Percentiles rank a stretch among this genome's conserved stretches.
Conservation (phyloP, 768 basidiomycete species). For the Suillus occidentalis region DNA sequence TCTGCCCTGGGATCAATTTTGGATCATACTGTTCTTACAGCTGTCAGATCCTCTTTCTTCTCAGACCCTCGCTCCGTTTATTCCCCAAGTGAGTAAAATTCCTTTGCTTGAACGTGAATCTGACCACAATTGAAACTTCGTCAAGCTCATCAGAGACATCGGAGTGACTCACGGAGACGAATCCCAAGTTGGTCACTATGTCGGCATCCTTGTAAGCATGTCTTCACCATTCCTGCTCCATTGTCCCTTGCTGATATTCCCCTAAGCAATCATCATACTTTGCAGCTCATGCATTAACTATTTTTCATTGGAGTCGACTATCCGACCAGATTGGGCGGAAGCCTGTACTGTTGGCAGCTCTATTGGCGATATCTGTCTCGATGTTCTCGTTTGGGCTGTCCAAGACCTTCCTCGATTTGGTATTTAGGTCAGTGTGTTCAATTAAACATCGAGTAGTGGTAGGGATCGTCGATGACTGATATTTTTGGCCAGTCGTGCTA, state of each 20-base stretch:
- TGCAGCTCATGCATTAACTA: conserved; percentile 45
- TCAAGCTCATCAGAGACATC: conserved; percentile 28
- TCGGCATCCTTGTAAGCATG: conserved; percentile 44
- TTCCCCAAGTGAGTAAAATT: conserved; percentile 47
- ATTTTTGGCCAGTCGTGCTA: conserved; percentile 34
- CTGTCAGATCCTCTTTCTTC: conserved; percentile 73
- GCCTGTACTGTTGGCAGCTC: conserved; percentile 45
- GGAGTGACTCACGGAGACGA: conserved; percentile 45
- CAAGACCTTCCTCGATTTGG: conserved; percentile 41
- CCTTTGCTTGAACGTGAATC: neutral
- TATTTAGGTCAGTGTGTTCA: conserved; percentile 35
- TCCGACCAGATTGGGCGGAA: conserved; percentile 50
- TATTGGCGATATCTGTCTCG: conserved; percentile 43
- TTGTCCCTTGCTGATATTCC: conserved; percentile 15
- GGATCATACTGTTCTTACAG: conserved; percentile 66
- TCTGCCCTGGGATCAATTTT: conserved; percentile 68
- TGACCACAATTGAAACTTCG: neutral
- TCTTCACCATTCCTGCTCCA: conserved; percentile 26
- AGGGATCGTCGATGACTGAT: neutral
- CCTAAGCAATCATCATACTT: conserved; percentile 48
- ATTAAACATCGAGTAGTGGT: neutral
- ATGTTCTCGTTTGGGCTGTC: conserved; percentile 52
- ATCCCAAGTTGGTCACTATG: conserved; percentile 46
- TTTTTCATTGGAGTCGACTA: conserved; percentile 48
- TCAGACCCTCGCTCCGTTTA: conserved; percentile 73